A percentile compares a stretch with the other conserved stretches of the same genome.
phyloP scores from a whole-genome alignment of 768 basidiomycete genomes.

The Mycena venus region DNA sequence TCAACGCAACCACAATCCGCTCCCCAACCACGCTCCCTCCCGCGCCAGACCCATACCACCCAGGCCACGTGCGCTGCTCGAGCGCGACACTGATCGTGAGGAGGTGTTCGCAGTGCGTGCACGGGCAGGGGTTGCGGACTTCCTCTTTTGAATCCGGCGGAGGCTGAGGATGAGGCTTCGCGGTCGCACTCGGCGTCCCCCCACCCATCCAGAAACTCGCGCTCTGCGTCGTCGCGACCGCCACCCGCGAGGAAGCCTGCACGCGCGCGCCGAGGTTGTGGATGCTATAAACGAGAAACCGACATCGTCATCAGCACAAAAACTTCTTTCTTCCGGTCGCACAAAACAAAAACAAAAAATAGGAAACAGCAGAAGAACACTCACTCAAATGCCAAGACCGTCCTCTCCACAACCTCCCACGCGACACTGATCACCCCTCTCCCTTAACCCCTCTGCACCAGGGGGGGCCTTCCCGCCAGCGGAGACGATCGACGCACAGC shows the following conservation, averaged over 20 bases:
- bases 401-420: neutral
- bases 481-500: too few species aligned
- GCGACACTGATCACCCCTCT: neutral
- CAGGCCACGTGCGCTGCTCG: neutral
- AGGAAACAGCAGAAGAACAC: neutral
- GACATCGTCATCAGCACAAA: neutral
- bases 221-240: neutral
- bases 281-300: neutral
- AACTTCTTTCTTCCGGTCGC: too few species aligned
- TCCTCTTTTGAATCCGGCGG: neutral
- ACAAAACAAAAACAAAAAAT: neutral
- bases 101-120: slow-evolving; percentile 4
- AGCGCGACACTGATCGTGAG: neutral
- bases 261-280: neutral
- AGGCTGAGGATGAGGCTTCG: too few species aligned
- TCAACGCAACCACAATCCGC: neutral
- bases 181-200: too few species aligned
- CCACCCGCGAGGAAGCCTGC: too few species aligned
- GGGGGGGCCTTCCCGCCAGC: too few species aligned
- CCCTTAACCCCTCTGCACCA: too few species aligned
- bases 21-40: too few species aligned
- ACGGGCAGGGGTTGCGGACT: neutral
- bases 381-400: neutral
- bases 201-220: neutral
- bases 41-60: too few species aligned